Conservation (phyloP, 2,329 filamentous ascomycete genomes). For the Grosmannia serpens region DNA sequence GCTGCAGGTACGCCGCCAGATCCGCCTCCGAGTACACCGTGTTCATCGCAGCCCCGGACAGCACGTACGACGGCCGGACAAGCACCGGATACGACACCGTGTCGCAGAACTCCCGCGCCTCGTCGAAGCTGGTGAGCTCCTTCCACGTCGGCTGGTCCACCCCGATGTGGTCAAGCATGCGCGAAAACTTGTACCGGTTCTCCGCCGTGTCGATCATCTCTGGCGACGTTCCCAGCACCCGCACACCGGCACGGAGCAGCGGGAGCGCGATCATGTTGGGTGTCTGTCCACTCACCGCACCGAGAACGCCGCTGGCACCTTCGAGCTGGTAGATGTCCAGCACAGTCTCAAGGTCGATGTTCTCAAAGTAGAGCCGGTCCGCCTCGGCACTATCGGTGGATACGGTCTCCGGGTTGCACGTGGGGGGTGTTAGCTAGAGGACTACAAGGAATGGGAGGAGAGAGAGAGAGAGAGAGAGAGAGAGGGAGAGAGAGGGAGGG, state of each 20-base stretch:
- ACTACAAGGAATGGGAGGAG: not conserved
- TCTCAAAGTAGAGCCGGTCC: slow-evolving; percentile 91
- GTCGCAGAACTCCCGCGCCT: slow-evolving; percentile 77
- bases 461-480: no score
- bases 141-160: slow-evolving; percentile 98
- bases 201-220: slow-evolving; percentile 99
- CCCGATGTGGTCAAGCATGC: slow-evolving; percentile 87
- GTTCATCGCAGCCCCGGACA: slow-evolving; percentile 98
- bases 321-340: slow-evolving; percentile 91
- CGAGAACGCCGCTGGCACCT: slow-evolving; percentile 69
- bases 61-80: slow-evolving; percentile 89
- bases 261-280: slow-evolving; percentile 96
- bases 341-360: slow-evolving; percentile 80
- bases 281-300: slow-evolving; percentile 94
- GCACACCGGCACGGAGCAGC: slow-evolving; percentile 78
- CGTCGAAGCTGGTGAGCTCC: slow-evolving; percentile 87
- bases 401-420: slow-evolving; percentile 71
- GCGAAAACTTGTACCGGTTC: slow-evolving; percentile 97
- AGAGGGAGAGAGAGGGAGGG: not conserved
- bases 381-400: slow-evolving; percentile 90
- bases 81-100: slow-evolving; percentile 87
- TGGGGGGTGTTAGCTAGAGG: not conserved
- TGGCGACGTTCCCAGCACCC: slow-evolving; percentile 87
- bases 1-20: slow-evolving; percentile 74
- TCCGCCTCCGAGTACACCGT: slow-evolving; percentile 96